phyloP scores from a whole-genome alignment of 352 stramenopile species.

The Salisapilia sapeloensis region DNA sequence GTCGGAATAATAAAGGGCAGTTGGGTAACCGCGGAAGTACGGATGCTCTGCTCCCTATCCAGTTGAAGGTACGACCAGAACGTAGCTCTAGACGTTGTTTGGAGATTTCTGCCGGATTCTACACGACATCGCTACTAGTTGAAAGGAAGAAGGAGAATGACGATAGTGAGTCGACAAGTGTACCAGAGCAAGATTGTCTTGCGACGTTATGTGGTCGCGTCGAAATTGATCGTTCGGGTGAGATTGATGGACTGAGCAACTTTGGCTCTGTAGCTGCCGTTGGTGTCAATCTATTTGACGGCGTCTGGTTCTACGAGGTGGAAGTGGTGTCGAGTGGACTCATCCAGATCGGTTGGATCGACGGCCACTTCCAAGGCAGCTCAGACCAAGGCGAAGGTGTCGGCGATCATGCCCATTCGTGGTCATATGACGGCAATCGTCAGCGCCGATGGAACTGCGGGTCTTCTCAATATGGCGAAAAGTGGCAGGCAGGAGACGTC shows the following conservation, averaged over 20 bases:
- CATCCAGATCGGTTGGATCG: conserved; percentile 89
- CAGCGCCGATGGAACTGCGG: conserved; percentile 85
- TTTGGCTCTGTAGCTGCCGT: conserved; percentile 74
- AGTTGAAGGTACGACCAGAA: conserved; percentile 64
- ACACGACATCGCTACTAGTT: conserved; percentile 75
- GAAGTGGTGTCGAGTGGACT: conserved; percentile 80
- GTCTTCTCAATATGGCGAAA: conserved; percentile 76
- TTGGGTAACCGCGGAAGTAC: conserved; percentile 72
- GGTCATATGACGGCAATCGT: conserved; percentile 87
- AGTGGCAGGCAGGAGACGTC: conserved; percentile 84
- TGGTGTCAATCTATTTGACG: conserved; percentile 49
- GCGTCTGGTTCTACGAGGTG: conserved; percentile 91
- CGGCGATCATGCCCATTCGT: conserved; percentile 83
- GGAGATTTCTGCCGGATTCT: conserved; percentile 73
- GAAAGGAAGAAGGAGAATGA: conserved; percentile 74
- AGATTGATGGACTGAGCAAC: conserved; percentile 79
- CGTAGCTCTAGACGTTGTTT: conserved; percentile 63
- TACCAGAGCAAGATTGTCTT: conserved; percentile 50
- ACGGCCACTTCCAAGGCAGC: conserved; percentile 81
- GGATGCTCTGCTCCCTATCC: conserved; percentile 63
- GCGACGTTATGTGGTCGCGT: conserved; percentile 59
- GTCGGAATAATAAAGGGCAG: conserved; percentile 81
- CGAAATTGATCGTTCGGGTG: conserved; percentile 71
- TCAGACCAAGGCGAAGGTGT: conserved; percentile 85
- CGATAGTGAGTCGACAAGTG: conserved; percentile 29